Evolutionary conservation across 306 rosid species (phyloP).

Genomic region (Citrullus mucosospermus): DNA sequence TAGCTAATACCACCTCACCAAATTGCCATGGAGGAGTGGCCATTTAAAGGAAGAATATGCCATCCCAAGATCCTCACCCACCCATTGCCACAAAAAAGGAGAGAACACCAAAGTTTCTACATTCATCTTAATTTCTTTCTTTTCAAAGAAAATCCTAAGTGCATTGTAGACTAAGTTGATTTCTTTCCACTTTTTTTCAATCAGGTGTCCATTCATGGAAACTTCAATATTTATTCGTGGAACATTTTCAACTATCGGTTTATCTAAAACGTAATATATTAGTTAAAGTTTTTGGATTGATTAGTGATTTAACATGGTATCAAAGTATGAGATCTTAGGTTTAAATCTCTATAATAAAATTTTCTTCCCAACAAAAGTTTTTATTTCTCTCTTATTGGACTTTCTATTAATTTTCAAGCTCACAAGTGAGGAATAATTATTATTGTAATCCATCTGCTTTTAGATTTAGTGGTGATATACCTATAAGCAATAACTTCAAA

Average conservation of each 20-base stretch:
- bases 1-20: neutral
- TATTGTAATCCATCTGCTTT: too few relatives aligned
- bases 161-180: neutral
- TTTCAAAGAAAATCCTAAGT: neutral
- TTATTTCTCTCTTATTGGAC: too few relatives aligned
- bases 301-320: too few relatives aligned
- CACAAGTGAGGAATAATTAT: too few relatives aligned
- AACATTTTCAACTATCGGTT: neutral
- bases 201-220: neutral
- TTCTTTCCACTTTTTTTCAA: neutral
- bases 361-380: too few relatives aligned
- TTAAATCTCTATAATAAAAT: too few relatives aligned
- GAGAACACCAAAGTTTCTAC: neutral
- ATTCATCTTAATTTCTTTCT: neutral
- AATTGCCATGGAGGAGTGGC: neutral
- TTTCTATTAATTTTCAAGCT: too few relatives aligned
- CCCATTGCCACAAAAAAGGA: neutral
- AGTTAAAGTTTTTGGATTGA: too few relatives aligned
- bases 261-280: too few relatives aligned
- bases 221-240: neutral
- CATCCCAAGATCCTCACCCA: neutral
- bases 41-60: constrained; percentile 5
- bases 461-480: too few relatives aligned
- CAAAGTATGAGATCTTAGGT: too few relatives aligned
- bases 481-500: too few relatives aligned